Evolutionary conservation across 371 early-diverging fungal species (phyloP).

Genomic region (Rhizoclosmatium hyalinum): DNA sequence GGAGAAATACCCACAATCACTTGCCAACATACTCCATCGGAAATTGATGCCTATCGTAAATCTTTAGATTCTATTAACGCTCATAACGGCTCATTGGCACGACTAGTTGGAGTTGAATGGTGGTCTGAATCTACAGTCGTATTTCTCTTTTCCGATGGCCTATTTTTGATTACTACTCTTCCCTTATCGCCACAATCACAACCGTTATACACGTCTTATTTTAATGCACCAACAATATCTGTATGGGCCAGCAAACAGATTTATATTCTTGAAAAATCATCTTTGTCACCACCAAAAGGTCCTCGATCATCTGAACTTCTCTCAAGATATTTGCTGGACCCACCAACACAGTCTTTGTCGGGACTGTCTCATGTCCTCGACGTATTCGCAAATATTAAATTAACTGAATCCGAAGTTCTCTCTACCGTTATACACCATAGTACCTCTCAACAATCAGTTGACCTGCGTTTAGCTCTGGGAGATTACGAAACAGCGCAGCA

Average conservation of each 20-base stretch:
- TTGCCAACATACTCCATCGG: too few species aligned
- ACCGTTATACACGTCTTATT: not conserved
- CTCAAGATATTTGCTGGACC: conserved; percentile 42
- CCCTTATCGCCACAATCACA: not conserved
- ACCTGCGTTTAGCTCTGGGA: conserved; percentile 47
- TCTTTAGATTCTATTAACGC: too few species aligned
- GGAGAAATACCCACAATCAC: too few species aligned
- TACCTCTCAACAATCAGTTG: conserved; percentile 51
- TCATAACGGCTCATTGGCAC: too few species aligned
- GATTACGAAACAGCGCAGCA: conserved; percentile 73
- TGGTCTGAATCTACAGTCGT: conserved; percentile 13
- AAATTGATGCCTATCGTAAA: too few species aligned
- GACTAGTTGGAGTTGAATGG: conserved; percentile 13
- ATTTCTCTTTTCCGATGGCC: conserved; percentile 11
- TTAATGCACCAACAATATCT: not conserved
- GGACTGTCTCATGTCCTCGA: conserved; percentile 22
- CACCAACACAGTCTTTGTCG: conserved; percentile 34
- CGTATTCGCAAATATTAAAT: not conserved
- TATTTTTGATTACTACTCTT: conserved; percentile 1
- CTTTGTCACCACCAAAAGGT: not conserved
- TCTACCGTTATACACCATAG: conserved; percentile 41
- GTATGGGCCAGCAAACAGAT: conserved; percentile 5
- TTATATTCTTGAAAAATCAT: conserved; percentile 19
- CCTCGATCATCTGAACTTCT: conserved; percentile 38
- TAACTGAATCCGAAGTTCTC: conserved; percentile 37